Conservation (phyloP, 2,329 filamentous ascomycete species). For the Exserohilum turcica region DNA sequence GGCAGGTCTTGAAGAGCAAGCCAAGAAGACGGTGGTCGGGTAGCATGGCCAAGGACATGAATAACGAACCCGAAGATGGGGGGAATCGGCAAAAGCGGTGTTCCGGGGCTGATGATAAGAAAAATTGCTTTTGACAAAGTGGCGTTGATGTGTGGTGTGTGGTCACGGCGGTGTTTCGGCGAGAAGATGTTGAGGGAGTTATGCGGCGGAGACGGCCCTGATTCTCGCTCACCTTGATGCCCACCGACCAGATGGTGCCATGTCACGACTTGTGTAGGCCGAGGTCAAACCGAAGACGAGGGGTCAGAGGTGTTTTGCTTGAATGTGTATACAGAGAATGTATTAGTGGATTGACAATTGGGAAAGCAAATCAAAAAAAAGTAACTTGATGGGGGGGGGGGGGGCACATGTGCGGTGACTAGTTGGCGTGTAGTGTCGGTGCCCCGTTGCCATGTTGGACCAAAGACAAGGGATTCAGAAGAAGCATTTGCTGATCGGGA, state of each 20-base stretch:
- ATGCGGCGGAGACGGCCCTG: slow-evolving; percentile 3
- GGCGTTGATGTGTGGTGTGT: slow-evolving; percentile 2
- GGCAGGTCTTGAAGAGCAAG: background rate
- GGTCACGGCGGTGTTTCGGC: slow-evolving; percentile 9
- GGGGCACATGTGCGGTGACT: no score
- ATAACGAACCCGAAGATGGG: background rate
- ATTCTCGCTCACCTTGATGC: slow-evolving; percentile 2
- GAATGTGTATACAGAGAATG: background rate
- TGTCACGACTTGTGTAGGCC: slow-evolving; percentile 1
- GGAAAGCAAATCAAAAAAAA: no score
- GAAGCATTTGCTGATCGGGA: background rate
- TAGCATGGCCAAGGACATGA: background rate
- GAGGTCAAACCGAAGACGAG: background rate
- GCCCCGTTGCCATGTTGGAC: background rate
- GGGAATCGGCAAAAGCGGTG: background rate
- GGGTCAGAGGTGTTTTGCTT: background rate
- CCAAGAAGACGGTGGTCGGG: background rate
- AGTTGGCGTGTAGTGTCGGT: no score
- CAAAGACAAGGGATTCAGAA: no score
- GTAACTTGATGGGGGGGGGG: no score
- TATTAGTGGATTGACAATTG: background rate
- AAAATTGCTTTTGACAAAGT: background rate
- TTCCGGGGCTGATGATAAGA: background rate
- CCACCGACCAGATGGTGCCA: slow-evolving; percentile 4
- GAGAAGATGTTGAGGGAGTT: background rate